Evolutionary conservation across 371 early-diverging fungal genomes (phyloP), one percentile per base, ranked within the genome.

Genomic region (Actinomucor elegans): DNA sequence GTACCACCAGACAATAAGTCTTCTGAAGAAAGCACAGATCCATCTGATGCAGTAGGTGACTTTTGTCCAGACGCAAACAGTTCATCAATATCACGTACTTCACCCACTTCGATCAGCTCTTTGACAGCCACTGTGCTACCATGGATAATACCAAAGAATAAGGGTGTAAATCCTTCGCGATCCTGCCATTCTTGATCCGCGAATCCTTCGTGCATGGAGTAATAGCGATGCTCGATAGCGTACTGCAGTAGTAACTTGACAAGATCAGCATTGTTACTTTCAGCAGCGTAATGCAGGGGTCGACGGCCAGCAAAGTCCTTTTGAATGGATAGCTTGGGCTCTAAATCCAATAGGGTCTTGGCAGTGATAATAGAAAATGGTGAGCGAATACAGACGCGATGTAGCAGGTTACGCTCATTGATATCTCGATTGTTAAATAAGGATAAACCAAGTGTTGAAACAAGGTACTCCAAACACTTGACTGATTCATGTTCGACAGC

Each of bases 241-340:
- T 84, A 74, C 2, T 54, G 44, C 29, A 87, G 41, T 6, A 88
- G 64, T 0, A 72, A 34, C 9, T 59, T 47, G 2, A 83, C 75
- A 5, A 80, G 67, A 15, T 64, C 59, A 11, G 79, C 50, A 29
- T 67, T 67, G 21, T 82, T 81, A 9, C 80, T 66, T 65, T 85
- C 75, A 8, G 83, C 82, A 3, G 87, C 84, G 48, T 89, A 89
- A 46, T 90, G 91, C 32, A 89, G 55, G 0, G 91, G 85, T 1
- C 80, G 71, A 29, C 87, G 73, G 4, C 88, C 88, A 48, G 78
- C 69, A 51, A 83, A 82, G 56, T 90, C 90, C 5, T 53, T 55
- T 37, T 70, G 73, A 12, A 32, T 31, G 10, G 72, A 37, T 14
- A 69, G 17, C 1, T 37, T 52, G 10, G 72, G 64, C 15, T 52